Percentiles rank a stretch among this genome's conserved stretches.
Evolutionary conservation across 768 basidiomycete species (phyloP).

Genomic region (Collybiopsis luxurians): DNA sequence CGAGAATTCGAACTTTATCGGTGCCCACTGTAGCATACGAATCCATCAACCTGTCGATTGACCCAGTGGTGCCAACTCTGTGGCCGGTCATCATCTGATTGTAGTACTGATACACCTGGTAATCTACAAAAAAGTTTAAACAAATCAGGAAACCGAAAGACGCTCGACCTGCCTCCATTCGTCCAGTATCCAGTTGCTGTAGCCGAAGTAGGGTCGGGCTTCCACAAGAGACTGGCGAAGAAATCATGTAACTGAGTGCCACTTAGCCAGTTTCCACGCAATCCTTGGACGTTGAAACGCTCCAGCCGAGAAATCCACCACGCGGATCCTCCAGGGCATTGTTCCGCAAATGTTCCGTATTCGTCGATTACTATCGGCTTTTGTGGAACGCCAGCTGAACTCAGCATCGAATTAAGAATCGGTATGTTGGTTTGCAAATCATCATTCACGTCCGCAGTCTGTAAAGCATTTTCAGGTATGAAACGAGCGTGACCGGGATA

Average conservation of each 20-base stretch:
- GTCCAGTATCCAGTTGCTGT: slow-evolving; percentile 17
- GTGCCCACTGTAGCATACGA: slow-evolving; percentile 18
- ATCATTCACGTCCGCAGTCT: slow-evolving; percentile 18
- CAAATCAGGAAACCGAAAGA: neutral
- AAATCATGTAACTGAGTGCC: slow-evolving; percentile 17
- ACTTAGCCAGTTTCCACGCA: slow-evolving; percentile 19
- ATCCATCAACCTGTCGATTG: slow-evolving; percentile 18
- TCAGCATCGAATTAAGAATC: slow-evolving; percentile 15
- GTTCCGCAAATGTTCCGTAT: slow-evolving; percentile 15
- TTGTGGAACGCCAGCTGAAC: slow-evolving; percentile 8
- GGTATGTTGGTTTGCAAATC: slow-evolving; percentile 18
- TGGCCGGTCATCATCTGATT: slow-evolving; percentile 18
- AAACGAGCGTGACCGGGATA: neutral
- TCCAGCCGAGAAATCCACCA: slow-evolving; percentile 22
- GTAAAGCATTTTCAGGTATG: neutral
- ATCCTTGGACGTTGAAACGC: slow-evolving; percentile 17
- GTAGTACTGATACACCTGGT: slow-evolving; percentile 21
- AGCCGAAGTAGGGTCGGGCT: slow-evolving; percentile 8
- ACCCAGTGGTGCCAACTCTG: slow-evolving; percentile 18
- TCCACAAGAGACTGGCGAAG: slow-evolving; percentile 15
- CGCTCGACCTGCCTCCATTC: slow-evolving; percentile 13
- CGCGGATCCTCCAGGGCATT: slow-evolving; percentile 15
- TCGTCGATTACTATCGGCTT: slow-evolving; percentile 16
- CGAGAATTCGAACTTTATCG: slow-evolving; percentile 19
- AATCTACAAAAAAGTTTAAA: slow-evolving; percentile 9